These are phyloP conservation scores for Boletus edulis DNA, from an alignment of 768 basidiomycete genomes.

Conservation along the genomic window DNA sequence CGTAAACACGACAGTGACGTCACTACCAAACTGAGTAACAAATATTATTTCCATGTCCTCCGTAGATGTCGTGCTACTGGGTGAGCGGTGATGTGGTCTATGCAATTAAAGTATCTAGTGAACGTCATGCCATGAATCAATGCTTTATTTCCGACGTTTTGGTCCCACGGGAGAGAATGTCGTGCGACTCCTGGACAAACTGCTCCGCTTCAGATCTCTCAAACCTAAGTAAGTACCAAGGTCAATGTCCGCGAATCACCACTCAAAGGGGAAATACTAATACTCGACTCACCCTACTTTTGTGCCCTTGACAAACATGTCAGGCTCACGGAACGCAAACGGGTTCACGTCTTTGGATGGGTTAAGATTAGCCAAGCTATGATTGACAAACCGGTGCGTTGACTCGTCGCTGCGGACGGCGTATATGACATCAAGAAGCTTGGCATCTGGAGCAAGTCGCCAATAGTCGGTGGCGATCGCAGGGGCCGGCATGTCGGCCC, in stretches of 20 bases:
- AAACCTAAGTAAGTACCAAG: conserved; percentile 43
- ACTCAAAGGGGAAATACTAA: conserved; percentile 25
- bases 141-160: conserved; percentile 26
- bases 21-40: background rate
- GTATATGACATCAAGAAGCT: conserved; percentile 83
- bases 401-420: conserved; percentile 93
- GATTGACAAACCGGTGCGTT: conserved; percentile 94
- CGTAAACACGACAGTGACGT: conserved; percentile 20
- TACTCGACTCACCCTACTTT: conserved; percentile 58
- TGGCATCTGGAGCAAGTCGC: conserved; percentile 71
- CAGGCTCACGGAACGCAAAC: conserved; percentile 84
- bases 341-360: conserved; percentile 80
- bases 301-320: conserved; percentile 79
- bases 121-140: conserved; percentile 15
- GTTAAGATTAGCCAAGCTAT: conserved; percentile 87
- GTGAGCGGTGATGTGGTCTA: conserved; percentile 24
- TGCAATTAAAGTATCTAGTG: conserved; percentile 8
- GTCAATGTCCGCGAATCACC: conserved; percentile 18
- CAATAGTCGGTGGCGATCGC: conserved; percentile 95
- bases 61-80: background rate
- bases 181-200: conserved; percentile 61
- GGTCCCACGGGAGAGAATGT: conserved; percentile 41
- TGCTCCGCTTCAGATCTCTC: conserved; percentile 64
- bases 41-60: no score
- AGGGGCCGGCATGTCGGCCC: conserved; percentile 75